phyloP scores from a whole-genome alignment of 2,329 filamentous ascomycete genomes.

The Sarocladiaceae sp. region DNA sequence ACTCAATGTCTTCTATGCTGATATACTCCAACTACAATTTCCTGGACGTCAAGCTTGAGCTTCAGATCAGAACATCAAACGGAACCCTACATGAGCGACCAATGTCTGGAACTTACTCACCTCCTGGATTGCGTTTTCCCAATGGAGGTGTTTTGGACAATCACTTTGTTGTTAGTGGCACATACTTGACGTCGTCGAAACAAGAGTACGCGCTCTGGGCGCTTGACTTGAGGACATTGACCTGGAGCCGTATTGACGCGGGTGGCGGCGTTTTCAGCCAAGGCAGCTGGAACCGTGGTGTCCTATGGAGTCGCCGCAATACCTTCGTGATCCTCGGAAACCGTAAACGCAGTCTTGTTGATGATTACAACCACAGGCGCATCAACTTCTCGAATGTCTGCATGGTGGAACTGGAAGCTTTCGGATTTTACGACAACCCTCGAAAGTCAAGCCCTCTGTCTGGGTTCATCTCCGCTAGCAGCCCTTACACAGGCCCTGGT shows the following conservation, averaged over 20 bases:
- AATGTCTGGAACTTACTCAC: constrained; percentile 82
- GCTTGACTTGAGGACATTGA: constrained; percentile 77
- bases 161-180: constrained; percentile 95
- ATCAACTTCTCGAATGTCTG: constrained; percentile 98
- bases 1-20: constrained; percentile 69
- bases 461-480: constrained; percentile 78
- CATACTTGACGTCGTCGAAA: constrained; percentile 94
- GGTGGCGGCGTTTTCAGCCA: constrained; percentile 91
- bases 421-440: constrained; percentile 95
- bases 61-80: constrained; percentile 81
- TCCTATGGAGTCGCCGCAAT: constrained; percentile 89
- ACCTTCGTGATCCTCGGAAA: constrained; percentile 95
- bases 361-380: constrained; percentile 95
- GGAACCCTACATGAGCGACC: constrained; percentile 78
- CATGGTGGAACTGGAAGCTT: constrained; percentile 93
- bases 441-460: constrained; percentile 72
- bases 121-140: constrained; percentile 87
- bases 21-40: constrained; percentile 99
- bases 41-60: constrained; percentile 88
- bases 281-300: constrained; percentile 94
- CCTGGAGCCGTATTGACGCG: constrained; percentile 93
- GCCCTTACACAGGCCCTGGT: constrained; percentile 52
- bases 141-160: constrained; percentile 94
- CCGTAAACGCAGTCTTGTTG: constrained; percentile 84
- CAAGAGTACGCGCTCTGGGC: constrained; percentile 98